Evolutionary conservation across 2,329 filamentous ascomycete genomes (phyloP).

Genomic region (Xylaria sp.): DNA sequence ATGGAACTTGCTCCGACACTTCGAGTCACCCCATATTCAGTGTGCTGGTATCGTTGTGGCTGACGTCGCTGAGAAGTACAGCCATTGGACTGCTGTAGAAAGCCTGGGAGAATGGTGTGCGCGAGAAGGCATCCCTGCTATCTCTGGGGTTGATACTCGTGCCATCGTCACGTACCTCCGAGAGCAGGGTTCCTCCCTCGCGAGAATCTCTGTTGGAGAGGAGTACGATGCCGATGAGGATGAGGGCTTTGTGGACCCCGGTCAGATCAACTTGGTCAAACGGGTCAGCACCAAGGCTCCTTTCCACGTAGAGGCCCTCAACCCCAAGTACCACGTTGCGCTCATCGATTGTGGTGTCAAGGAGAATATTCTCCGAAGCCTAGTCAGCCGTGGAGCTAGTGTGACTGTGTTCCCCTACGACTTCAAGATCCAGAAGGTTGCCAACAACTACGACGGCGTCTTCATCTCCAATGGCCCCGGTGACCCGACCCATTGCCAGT

Average conservation of each 20-base stretch:
- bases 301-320: conserved; percentile 87
- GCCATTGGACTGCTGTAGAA: conserved; percentile 98
- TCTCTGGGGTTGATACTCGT: conserved; percentile 95
- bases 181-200: conserved; percentile 95
- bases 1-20: conserved; percentile 93
- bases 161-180: conserved; percentile 94
- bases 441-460: conserved; percentile 95
- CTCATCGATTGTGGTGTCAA: conserved; percentile 98
- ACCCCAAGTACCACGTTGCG: conserved; percentile 87
- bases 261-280: conserved; percentile 95
- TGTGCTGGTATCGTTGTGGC: conserved; percentile 94
- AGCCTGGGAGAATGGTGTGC: conserved; percentile 93
- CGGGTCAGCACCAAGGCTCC: conserved; percentile 97
- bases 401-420: conserved; percentile 95
- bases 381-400: conserved; percentile 88
- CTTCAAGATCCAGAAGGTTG: conserved; percentile 97
- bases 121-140: conserved; percentile 92
- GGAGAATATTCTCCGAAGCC: conserved; percentile 97
- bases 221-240: conserved; percentile 99
- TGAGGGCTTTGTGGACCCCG: conserved; percentile 92
- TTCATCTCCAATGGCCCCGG: conserved; percentile 99
- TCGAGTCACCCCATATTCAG: conserved; percentile 97
- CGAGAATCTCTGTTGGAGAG: conserved; percentile 91
- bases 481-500: conserved; percentile 95
- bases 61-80: conserved; percentile 91